Evolutionary conservation across 2,329 filamentous ascomycete species (phyloP).

Genomic region (Dactylellina sp.): DNA sequence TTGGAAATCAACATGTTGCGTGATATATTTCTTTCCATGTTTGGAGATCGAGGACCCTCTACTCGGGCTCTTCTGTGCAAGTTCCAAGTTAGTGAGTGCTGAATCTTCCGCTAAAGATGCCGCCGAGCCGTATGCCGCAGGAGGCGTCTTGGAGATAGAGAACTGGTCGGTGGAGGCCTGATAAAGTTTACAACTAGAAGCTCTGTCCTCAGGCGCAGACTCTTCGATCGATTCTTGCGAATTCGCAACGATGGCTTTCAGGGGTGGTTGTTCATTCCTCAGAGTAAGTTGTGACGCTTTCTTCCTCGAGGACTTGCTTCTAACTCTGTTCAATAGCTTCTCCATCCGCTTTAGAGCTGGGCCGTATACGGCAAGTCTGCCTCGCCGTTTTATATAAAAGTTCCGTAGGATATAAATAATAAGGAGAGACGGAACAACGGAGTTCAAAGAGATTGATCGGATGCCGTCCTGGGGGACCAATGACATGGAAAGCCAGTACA

Average conservation of each 20-base stretch:
- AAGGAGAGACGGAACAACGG: slow-evolving; percentile 31
- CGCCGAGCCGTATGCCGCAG: slow-evolving; percentile 35
- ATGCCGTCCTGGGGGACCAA: neutral
- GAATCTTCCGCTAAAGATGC: slow-evolving; percentile 18
- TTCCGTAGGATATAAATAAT: slow-evolving; percentile 37
- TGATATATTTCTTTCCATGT: slow-evolving; percentile 25
- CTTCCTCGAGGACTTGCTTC: slow-evolving; percentile 22
- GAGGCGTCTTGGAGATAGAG: slow-evolving; percentile 38
- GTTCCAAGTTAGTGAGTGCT: neutral
- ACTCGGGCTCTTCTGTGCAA: slow-evolving; percentile 12
- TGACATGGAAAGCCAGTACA: neutral
- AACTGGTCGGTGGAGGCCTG: slow-evolving; percentile 31
- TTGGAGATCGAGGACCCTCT: slow-evolving; percentile 35
- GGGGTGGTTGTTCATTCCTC: slow-evolving; percentile 5
- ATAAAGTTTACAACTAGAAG: neutral
- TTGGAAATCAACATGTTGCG: slow-evolving; percentile 49
- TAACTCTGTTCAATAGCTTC: slow-evolving; percentile 26
- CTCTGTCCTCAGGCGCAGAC: neutral
- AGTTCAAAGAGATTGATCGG: slow-evolving; percentile 11
- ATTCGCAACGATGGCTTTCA: neutral
- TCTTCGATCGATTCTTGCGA: neutral
- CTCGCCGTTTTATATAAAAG: slow-evolving; percentile 11
- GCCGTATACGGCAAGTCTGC: neutral
- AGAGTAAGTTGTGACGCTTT: slow-evolving; percentile 14
- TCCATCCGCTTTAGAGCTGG: slow-evolving; percentile 36